Percentiles rank a stretch among this genome's conserved stretches.
These are phyloP conservation scores for Anthracocystis panici-leucophaei DNA, from an alignment of 1,284 basidiomycete genomes.

Conservation along the genomic window DNA sequence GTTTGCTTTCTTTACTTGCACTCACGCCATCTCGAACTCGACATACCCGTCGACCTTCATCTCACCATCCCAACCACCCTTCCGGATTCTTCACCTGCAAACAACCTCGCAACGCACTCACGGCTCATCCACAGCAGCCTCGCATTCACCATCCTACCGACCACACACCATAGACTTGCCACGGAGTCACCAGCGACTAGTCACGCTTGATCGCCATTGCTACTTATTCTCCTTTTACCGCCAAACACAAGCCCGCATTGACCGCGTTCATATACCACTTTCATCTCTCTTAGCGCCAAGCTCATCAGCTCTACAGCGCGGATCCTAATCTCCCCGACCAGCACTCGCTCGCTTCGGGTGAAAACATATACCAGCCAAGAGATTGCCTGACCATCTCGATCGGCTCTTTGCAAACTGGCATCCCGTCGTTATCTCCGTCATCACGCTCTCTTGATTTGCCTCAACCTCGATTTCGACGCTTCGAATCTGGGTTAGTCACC, in stretches of 20 bases:
- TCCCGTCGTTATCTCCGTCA: not conserved
- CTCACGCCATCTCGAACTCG: not conserved
- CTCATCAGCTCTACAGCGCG: not conserved
- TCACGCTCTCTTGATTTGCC: not conserved
- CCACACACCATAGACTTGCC: not conserved
- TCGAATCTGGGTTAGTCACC: slow-evolving; percentile 3
- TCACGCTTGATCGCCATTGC: not conserved
- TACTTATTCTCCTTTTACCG: not conserved
- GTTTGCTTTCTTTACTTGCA: not conserved
- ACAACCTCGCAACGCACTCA: slow-evolving; percentile 1
- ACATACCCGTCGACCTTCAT: not conserved
- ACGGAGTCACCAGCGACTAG: not conserved
- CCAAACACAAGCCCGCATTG: not conserved
- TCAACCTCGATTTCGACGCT: not conserved
- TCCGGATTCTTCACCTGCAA: not conserved
- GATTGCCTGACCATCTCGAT: too few relatives aligned
- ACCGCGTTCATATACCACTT: not conserved
- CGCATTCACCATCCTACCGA: not conserved
- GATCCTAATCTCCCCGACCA: not conserved
- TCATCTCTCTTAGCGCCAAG: not conserved
- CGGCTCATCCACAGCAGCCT: slow-evolving; percentile 5
- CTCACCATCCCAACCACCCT: not conserved
- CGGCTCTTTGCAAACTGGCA: too few relatives aligned
- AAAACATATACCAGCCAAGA: not conserved
- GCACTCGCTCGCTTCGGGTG: too few relatives aligned